A percentile compares a stretch with the other conserved stretches of the same genome.
Evolutionary conservation across 2,329 filamentous ascomycete genomes (phyloP).

Genomic region (Colletotrichum echinochloae): DNA sequence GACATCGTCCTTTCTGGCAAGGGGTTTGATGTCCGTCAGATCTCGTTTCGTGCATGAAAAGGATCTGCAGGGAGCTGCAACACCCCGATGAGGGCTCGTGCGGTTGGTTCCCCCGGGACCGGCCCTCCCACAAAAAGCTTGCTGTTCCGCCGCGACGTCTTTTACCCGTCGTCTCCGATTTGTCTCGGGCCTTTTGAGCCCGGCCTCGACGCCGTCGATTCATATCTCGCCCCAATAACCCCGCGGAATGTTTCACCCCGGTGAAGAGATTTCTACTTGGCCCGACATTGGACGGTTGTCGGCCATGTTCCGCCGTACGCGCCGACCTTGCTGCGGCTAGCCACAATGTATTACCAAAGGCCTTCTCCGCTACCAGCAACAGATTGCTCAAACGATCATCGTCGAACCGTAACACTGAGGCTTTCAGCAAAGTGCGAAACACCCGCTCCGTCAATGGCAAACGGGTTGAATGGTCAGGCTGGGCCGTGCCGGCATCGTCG

Average conservation of each 20-base stretch:
- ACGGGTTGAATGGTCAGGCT: slow-evolving; percentile 67
- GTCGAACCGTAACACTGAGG: slow-evolving; percentile 45
- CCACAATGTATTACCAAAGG: neutral
- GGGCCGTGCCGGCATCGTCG: slow-evolving; percentile 58
- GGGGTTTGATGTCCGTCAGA: slow-evolving; percentile 24
- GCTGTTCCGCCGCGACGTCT: neutral
- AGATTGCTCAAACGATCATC: neutral
- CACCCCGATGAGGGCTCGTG: slow-evolving; percentile 21
- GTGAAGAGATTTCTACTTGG: too few species aligned
- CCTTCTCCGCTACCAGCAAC: neutral
- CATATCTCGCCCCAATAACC: neutral
- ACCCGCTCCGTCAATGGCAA: slow-evolving; percentile 58
- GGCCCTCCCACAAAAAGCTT: slow-evolving; percentile 20
- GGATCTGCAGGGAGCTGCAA: slow-evolving; percentile 28
- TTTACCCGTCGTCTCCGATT: slow-evolving; percentile 10
- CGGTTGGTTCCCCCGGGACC: slow-evolving; percentile 28
- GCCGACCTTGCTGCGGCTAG: neutral
- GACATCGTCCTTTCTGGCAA: neutral
- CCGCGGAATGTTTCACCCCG: neutral
- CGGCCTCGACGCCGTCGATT: slow-evolving; percentile 8
- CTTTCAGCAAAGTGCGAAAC: slow-evolving; percentile 59
- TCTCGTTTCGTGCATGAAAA: slow-evolving; percentile 30
- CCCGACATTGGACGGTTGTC: neutral
- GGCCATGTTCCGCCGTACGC: neutral
- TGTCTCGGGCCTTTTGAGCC: slow-evolving; percentile 16